A percentile compares a stretch with the other conserved stretches of the same genome.
Evolutionary conservation across 305 asterid species (phyloP).

Genomic region (Lippia alba): DNA sequence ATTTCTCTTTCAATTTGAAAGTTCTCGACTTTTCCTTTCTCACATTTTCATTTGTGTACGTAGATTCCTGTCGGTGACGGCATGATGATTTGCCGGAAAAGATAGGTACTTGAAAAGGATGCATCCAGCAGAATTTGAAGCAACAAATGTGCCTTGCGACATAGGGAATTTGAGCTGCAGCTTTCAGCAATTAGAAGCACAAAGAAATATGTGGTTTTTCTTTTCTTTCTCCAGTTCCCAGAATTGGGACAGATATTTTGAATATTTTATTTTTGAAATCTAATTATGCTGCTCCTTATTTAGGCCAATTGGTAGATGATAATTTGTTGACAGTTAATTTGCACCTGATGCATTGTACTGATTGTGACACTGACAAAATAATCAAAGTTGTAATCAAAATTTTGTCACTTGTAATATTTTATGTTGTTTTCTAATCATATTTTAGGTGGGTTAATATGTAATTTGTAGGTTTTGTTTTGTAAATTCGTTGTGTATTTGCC

Average conservation of each 20-base stretch:
- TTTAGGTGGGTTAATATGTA: neutral
- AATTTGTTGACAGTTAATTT: neutral
- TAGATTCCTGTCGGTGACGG: slow-evolving; percentile 94
- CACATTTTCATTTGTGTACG: slow-evolving; percentile 16
- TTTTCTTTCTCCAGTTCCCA: neutral
- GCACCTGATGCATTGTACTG: neutral
- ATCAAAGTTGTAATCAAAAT: neutral
- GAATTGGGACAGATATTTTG: neutral
- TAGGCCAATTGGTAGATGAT: neutral
- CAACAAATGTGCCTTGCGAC: neutral
- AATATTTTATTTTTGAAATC: neutral
- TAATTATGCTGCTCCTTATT: neutral
- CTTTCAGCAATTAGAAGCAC: too few species aligned
- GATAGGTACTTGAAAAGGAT: slow-evolving; percentile 34
- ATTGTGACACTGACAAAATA: neutral
- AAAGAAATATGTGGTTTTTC: neutral
- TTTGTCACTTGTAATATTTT: neutral
- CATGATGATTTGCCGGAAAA: slow-evolving; percentile 83
- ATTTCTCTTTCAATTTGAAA: neutral
- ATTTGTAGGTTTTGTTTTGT: too few species aligned
- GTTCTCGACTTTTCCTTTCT: neutral
- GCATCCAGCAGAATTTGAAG: neutral
- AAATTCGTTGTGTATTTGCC: too few species aligned
- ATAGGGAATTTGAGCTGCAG: too few species aligned
- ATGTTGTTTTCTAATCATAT: neutral